phyloP scores from a whole-genome alignment of 805 yeast species.

The Isabelozyma gotoi region DNA sequence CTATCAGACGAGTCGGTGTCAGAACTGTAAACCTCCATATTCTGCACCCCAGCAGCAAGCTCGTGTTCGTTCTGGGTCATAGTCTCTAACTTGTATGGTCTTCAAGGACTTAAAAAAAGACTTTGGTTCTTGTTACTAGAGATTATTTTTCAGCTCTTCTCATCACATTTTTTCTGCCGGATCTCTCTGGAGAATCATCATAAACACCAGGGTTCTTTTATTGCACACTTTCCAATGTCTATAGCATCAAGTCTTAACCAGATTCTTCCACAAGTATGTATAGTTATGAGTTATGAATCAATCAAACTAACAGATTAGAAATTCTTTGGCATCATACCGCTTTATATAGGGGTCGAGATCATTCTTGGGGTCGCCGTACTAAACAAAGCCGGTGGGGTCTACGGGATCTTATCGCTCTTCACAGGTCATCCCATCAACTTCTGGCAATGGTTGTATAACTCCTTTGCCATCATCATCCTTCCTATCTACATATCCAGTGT shows the following conservation, averaged over 20 bases:
- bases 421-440: constrained; percentile 86
- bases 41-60: constrained; percentile 1
- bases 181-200: background rate
- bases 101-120: too few species aligned
- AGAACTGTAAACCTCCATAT: constrained; percentile 1
- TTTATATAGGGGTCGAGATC: constrained; percentile 85
- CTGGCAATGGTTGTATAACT: constrained; percentile 79
- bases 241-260: constrained; percentile 6
- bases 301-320: constrained; percentile 30
- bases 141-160: background rate
- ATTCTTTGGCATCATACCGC: constrained; percentile 71
- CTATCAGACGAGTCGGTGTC: constrained; percentile 14
- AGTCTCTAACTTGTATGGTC: too few species aligned
- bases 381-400: constrained; percentile 86
- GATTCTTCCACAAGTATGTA: constrained; percentile 7
- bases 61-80: constrained; percentile 2
- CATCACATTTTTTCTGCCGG: background rate
- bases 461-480: constrained; percentile 60
- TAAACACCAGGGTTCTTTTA: background rate
- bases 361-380: constrained; percentile 72
- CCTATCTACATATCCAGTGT: constrained; percentile 68
- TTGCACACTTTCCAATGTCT: background rate
- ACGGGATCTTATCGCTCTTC: constrained; percentile 80
- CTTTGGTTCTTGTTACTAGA: too few species aligned
- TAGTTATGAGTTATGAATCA: too few species aligned